Evolutionary conservation across 495 filamentous ascomycete species (phyloP), one percentile per base, ranked within the genome.

Genomic region (Evernia prunastri): DNA sequence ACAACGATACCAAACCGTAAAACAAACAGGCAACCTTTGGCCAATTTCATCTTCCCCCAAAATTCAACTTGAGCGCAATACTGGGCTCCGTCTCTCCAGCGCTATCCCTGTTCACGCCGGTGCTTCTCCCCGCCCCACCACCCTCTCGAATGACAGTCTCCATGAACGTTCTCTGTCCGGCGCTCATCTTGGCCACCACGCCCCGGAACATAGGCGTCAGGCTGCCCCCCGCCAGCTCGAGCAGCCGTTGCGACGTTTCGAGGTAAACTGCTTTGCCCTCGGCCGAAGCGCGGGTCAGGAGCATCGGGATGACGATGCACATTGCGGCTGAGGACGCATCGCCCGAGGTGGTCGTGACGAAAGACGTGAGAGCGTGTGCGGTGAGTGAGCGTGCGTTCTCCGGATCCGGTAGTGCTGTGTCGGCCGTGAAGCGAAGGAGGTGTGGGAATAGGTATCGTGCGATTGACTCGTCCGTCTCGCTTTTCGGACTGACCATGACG

Each of bases 41-140:
- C 42, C 42, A 18, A 43, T 18, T n/a, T 37, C 42, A 64, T 18
- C 23, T 18, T 59, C 59, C 59, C 23, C 69, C 67, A 82, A 98
- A 97, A 71, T 96, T 82, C 88, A 97, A 92, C 80, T 93, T 90
- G 74, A 99, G 72, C 59, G 91, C 91, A 82, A 99, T 99, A 65
- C 77, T 96, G 18, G 94, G 95, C 75, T 86, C 81, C 54, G 63
- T 42, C 70, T 67, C 70, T 68, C 42, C 73, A 56, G 65, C 61
- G 39, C 71, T 54, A 75, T 86, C 81, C 56, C 64, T 43, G 69
- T 67, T 69, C 68, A 36, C 73, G 53, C 66, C 63, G 31, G 70
- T 66, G 67, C 69, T 51, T 57, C 40, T 76, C 71, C 70, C 70
- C 60, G 78, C 63, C n/a, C 68, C 74, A 15, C 77, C 78, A 3